Conservation (phyloP, 805 yeast species). For the Metschnikowia picachoensis region DNA sequence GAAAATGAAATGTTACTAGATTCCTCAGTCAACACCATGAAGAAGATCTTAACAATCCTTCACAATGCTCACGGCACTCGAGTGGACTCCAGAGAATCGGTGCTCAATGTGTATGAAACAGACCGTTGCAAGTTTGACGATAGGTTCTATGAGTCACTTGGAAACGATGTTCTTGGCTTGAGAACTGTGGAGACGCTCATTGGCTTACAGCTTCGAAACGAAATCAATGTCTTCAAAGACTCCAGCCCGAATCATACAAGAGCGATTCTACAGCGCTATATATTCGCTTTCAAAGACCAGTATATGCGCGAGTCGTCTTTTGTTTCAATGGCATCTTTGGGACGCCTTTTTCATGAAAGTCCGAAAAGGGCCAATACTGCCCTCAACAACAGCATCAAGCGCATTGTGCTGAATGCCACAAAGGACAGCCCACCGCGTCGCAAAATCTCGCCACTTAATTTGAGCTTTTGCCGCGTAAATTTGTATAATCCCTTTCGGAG, state of each 20-base stretch:
- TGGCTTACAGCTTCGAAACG: conserved; percentile 3
- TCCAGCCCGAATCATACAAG: conserved; percentile 7
- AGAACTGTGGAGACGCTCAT: conserved; percentile 8
- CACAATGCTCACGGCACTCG: conserved; percentile 12
- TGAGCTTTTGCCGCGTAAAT: conserved; percentile 5
- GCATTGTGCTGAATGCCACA: conserved; percentile 3
- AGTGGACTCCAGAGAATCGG: conserved; percentile 2
- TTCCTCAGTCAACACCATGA: conserved; percentile 17
- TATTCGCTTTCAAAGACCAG: conserved; percentile 7
- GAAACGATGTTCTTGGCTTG: conserved; percentile 10
- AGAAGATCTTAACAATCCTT: conserved; percentile 13
- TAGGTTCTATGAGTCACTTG: conserved; percentile 4
- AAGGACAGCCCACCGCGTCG: background rate
- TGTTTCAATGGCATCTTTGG: conserved; percentile 1
- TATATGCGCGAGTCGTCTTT: background rate
- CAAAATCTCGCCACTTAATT: background rate
- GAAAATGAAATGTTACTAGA: conserved; percentile 4
- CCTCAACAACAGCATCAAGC: background rate
- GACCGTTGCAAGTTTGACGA: background rate
- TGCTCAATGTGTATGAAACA: background rate
- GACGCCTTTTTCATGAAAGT: conserved; percentile 1
- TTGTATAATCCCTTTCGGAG: conserved; percentile 13
- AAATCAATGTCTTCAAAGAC: conserved; percentile 7
- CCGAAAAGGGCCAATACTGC: background rate
- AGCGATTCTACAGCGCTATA: conserved; percentile 6